These are phyloP conservation scores for Coelastrella sp. DNA, from an alignment of 139 green algal species.

Conservation along the genomic window DNA sequence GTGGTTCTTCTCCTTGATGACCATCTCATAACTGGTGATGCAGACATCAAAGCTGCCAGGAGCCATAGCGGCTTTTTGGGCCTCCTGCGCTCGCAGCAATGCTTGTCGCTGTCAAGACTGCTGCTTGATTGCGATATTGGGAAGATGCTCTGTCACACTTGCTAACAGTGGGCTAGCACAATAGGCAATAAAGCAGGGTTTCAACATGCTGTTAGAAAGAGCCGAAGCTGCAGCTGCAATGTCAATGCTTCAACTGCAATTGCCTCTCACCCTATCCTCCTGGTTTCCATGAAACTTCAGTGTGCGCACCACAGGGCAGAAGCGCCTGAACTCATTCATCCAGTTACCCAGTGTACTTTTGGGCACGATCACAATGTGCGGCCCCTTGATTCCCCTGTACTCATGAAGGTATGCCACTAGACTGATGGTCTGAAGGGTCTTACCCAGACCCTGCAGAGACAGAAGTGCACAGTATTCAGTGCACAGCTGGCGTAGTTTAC, in stretches of 20 bases:
- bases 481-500: background rate
- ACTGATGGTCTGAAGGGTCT: conserved; percentile 99
- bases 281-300: conserved; percentile 97
- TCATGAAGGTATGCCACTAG: conserved; percentile 96
- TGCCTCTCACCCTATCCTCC: conserved; percentile 81
- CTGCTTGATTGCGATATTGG: background rate
- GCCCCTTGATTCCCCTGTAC: conserved; percentile 95
- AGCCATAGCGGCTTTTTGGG: conserved; percentile 72
- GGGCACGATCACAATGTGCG: conserved; percentile 98
- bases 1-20: conserved; percentile 99
- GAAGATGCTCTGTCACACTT: background rate
- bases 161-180: too few relatives aligned
- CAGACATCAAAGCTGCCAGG: conserved; percentile 85
- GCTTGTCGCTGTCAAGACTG: background rate
- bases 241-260: background rate
- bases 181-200: too few relatives aligned
- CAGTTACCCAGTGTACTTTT: conserved; percentile 99
- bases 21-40: conserved; percentile 99
- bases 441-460: conserved; percentile 88
- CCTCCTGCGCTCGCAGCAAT: conserved; percentile 50
- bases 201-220: too few relatives aligned
- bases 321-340: conserved; percentile 98
- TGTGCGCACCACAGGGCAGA: conserved; percentile 90
- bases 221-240: background rate
- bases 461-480: background rate